Base-by-base conservation (phyloP, 768 basidiomycete genomes). In the Auriscalpium microsporum region DNA sequence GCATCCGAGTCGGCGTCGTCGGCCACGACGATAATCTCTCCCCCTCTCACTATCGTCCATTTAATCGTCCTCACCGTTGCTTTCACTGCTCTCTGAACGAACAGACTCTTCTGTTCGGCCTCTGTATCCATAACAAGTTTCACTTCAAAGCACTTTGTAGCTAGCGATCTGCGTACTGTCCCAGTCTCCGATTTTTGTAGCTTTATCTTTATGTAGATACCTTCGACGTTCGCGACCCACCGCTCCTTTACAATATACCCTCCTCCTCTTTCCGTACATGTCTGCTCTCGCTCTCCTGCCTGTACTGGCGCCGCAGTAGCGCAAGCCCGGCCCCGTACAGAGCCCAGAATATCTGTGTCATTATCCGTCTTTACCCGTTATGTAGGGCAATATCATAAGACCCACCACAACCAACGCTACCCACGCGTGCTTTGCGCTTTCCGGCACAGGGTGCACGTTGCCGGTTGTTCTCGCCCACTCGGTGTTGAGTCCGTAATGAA, bases 321-420 rank as follows among this genome's bases (percentile, higher is more conserved):
- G 10, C 40, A 37, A 56, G 35, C 21, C 51, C 55, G 38, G 53
- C 5, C 14, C 23, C 9, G 19, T 46, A 53, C 28, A 56, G 28
- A 10, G 11, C 38, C 52, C 52, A 52, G 52, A 52, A 52, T 19
- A 52, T 34, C 52, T 52, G 33, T 36, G 10, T 19, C 6, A 2
- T 11, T 13, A 11, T 44, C 14, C 40, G 21, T 17, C 21, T 35
- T 23, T 14, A 42, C 17, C 1, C 8, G 19, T 34, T 1, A 37
- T 36, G 4, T 44, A 17, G 5, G 40, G 40, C 11, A 52, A 8
- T 21, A 21, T 33, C 40, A 37, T 3, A 44, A 13, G 8, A 68
- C 57, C 16, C 53, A 65, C 63, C 45, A 63, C 49, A 37, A 62
- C 50, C 23, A 57, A 34, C 3, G 60, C 62, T 44, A 58, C 40